Percentiles rank a stretch among this genome's conserved stretches.
These are phyloP conservation scores for Pyrenopolyporus hunteri DNA, from an alignment of 495 filamentous ascomycete species.

Conservation along the genomic window DNA sequence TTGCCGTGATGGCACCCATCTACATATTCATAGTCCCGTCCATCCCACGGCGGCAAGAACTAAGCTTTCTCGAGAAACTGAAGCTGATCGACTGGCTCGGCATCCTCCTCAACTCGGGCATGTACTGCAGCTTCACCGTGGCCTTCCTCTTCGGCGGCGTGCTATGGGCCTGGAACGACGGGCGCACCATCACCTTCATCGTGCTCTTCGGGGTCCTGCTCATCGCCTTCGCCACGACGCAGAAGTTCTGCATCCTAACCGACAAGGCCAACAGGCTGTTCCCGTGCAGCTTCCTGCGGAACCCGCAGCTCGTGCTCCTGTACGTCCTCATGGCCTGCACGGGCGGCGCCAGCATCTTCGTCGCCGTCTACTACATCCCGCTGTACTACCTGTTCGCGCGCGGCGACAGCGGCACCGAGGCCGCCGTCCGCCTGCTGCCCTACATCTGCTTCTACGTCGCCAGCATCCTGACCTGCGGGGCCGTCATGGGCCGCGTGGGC, in stretches of 20 bases:
- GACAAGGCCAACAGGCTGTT: conserved; percentile 53
- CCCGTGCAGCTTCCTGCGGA: conserved; percentile 51
- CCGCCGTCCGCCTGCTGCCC: conserved; percentile 56
- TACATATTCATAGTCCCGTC: conserved; percentile 60
- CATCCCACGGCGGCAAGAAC: conserved; percentile 49
- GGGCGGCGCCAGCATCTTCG: conserved; percentile 39
- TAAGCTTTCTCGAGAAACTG: conserved; percentile 40
- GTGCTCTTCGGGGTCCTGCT: conserved; percentile 53
- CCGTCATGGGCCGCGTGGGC: conserved; percentile 51
- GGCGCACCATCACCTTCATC: conserved; percentile 55
- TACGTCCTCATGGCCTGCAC: conserved; percentile 17
- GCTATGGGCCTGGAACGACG: conserved; percentile 46
- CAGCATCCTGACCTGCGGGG: conserved; percentile 50
- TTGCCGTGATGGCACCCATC: conserved; percentile 58
- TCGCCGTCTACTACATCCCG: conserved; percentile 57
- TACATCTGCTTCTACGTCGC: conserved; percentile 56
- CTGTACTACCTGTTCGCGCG: conserved; percentile 54
- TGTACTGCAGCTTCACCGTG: conserved; percentile 45
- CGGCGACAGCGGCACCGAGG: conserved; percentile 43
- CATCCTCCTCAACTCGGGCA: conserved; percentile 45
- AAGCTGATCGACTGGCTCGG: conserved; percentile 51
- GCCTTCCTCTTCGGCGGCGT: conserved; percentile 56
- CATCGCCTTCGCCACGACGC: conserved; percentile 52
- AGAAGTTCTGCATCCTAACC: conserved; percentile 56
- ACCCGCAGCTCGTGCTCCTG: conserved; percentile 9